These are phyloP conservation scores for Solanum infundibuliforme DNA, from an alignment of 257 asterid species.

Conservation along the genomic window DNA sequence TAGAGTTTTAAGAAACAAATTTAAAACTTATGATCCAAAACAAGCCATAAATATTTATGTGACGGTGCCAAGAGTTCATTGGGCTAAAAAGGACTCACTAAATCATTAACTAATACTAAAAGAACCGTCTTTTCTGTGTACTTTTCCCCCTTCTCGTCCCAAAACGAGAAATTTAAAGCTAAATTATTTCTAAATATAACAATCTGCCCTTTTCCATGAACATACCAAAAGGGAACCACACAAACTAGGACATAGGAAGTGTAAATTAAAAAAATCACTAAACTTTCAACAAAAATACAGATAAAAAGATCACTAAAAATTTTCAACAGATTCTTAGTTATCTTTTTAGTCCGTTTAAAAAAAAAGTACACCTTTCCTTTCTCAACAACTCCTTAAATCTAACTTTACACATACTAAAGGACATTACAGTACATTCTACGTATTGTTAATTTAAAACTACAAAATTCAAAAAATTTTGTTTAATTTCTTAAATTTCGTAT, in stretches of 20 bases:
- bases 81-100: neutral
- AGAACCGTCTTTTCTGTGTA: neutral
- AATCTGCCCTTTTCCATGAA: neutral
- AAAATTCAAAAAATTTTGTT: fast-evolving
- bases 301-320: neutral
- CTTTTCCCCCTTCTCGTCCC: neutral
- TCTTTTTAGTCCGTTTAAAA: neutral
- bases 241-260: neutral
- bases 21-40: neutral
- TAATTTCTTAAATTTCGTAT: neutral
- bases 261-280: neutral
- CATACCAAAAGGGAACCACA: neutral
- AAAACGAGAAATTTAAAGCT: neutral
- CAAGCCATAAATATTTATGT: neutral
- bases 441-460: neutral
- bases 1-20: neutral
- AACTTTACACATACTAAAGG: neutral
- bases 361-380: neutral
- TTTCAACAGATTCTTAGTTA: neutral
- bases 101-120: neutral
- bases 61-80: neutral
- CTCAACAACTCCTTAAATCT: neutral
- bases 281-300: neutral
- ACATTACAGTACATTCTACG: neutral
- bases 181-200: neutral